A percentile compares a stretch with the other conserved stretches of the same genome.
phyloP scores from a whole-genome alignment of 208 protist genomes.

The Wallacemonas sp. region DNA sequence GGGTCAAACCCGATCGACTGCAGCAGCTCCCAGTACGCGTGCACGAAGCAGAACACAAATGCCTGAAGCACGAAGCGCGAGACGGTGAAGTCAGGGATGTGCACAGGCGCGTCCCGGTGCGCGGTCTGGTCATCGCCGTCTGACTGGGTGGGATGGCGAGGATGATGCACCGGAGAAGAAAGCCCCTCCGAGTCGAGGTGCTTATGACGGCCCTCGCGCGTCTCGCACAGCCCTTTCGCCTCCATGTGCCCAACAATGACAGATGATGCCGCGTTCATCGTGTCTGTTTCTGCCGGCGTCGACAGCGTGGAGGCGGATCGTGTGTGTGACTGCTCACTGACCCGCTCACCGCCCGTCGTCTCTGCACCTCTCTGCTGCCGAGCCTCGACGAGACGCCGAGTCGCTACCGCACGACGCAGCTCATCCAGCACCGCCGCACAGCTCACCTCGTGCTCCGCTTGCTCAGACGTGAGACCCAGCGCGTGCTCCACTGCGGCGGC shows the following conservation, averaged over 20 bases:
- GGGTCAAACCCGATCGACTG: constrained; percentile 41
- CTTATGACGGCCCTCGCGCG: too few relatives aligned
- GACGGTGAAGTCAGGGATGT: constrained; percentile 37
- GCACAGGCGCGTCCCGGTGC: neutral
- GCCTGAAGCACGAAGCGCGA: constrained; percentile 35
- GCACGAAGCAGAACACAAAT: constrained; percentile 50
- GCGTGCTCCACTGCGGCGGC: constrained; percentile 40
- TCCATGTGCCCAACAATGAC: too few relatives aligned
- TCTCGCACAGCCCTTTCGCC: too few relatives aligned
- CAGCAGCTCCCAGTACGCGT: constrained; percentile 57
- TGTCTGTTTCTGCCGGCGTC: too few relatives aligned
- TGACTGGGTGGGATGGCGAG: too few relatives aligned
- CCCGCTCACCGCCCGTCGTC: too few relatives aligned
- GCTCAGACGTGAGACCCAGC: constrained; percentile 35
- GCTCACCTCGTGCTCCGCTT: constrained; percentile 32
- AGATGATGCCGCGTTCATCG: too few relatives aligned
- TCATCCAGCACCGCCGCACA: constrained; percentile 44
- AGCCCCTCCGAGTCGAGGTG: constrained; percentile 1
- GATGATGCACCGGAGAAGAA: too few relatives aligned
- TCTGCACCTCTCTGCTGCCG: too few relatives aligned
- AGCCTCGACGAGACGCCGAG: too few relatives aligned
- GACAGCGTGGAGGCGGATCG: too few relatives aligned
- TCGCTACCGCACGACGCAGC: constrained; percentile 18
- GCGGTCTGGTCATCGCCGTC: neutral
- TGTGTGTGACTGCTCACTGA: too few relatives aligned